Evolutionary conservation across 495 filamentous ascomycete species (phyloP).

Genomic region (Daldinia grandis): DNA sequence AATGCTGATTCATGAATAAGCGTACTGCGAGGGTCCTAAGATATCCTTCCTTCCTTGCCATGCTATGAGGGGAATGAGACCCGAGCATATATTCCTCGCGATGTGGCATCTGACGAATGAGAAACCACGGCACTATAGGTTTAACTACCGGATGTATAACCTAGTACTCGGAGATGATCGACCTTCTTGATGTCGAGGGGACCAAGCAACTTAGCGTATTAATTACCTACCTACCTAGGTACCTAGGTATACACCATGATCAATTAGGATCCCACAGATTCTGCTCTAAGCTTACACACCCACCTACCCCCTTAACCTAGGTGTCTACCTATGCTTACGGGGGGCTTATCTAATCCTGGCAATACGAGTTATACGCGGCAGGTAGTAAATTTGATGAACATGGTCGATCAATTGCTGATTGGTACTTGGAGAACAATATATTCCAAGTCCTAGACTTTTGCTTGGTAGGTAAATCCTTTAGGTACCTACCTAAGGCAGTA

Average conservation of each 20-base stretch:
- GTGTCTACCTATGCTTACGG: background rate
- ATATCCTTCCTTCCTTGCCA: background rate
- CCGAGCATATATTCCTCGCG: background rate
- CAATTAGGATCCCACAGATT: background rate
- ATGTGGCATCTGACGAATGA: background rate
- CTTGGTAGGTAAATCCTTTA: too few relatives aligned
- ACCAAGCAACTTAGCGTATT: background rate
- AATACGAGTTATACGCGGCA: background rate
- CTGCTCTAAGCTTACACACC: background rate
- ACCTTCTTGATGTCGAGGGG: background rate
- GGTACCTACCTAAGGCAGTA: background rate
- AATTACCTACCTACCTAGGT: too few relatives aligned
- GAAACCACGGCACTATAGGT: background rate
- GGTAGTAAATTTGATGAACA: background rate
- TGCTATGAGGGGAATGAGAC: background rate
- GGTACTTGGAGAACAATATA: background rate
- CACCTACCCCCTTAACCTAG: too few relatives aligned
- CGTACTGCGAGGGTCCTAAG: background rate
- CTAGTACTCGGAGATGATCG: background rate
- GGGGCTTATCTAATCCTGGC: background rate
- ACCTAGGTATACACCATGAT: too few relatives aligned
- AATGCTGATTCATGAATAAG: background rate
- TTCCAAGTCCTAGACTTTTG: background rate
- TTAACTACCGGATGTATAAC: background rate
- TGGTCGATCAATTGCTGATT: background rate